Evolutionary conservation across 2,329 filamentous ascomycete species (phyloP).

Genomic region (Penicillium glabrum): DNA sequence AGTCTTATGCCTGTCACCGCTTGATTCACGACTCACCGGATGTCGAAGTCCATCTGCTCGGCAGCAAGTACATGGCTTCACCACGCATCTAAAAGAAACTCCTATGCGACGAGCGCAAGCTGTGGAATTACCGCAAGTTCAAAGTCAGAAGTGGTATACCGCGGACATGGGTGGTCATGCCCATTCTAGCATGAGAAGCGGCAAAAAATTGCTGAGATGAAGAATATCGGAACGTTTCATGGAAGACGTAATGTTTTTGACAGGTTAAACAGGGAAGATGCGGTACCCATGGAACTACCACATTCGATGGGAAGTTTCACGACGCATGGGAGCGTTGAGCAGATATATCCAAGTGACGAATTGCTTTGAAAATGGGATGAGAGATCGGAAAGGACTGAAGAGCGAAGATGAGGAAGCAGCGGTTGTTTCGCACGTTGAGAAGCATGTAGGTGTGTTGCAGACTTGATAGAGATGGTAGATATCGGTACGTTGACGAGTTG

Average conservation of each 20-base stretch:
- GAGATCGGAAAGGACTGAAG: conserved; percentile 52
- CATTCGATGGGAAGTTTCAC: conserved; percentile 64
- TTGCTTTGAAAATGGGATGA: conserved; percentile 53
- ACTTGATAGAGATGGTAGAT: background rate
- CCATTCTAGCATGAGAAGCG: conserved; percentile 66
- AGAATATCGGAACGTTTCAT: conserved; percentile 59
- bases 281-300: conserved; percentile 60
- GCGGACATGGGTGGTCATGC: conserved; percentile 40
- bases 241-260: conserved; percentile 66
- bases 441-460: conserved; percentile 35
- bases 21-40: conserved; percentile 75
- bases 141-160: conserved; percentile 47
- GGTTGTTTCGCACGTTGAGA: conserved; percentile 43
- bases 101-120: conserved; percentile 63
- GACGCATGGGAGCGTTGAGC: conserved; percentile 25
- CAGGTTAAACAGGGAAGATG: conserved; percentile 72
- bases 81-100: conserved; percentile 66
- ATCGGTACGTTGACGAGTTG: background rate
- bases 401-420: conserved; percentile 55
- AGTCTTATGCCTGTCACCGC: conserved; percentile 70
- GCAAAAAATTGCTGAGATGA: conserved; percentile 83
- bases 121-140: conserved; percentile 71
- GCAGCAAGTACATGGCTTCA: conserved; percentile 85
- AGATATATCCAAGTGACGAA: conserved; percentile 26
- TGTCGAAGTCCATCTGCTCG: conserved; percentile 70